Evolutionary conservation across 2,329 filamentous ascomycete genomes (phyloP).

Genomic region (Exophiala spinifera): DNA sequence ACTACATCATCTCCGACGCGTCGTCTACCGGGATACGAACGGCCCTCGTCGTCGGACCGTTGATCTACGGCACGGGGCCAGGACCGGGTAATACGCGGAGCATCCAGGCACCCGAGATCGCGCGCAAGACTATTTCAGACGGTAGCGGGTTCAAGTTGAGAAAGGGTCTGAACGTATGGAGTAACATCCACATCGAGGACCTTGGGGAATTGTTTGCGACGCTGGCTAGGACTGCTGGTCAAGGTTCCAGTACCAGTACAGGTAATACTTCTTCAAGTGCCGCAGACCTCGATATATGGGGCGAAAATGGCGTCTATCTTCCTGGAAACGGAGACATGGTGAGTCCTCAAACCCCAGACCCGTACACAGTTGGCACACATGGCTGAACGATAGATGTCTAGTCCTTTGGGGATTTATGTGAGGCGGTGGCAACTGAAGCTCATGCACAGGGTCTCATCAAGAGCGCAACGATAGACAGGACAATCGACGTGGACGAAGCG

Average conservation of each 20-base stretch:
- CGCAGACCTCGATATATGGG: conserved; percentile 33
- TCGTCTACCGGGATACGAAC: conserved; percentile 36
- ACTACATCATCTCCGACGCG: conserved; percentile 36
- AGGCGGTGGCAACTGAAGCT: neutral
- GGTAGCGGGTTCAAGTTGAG: conserved; percentile 47
- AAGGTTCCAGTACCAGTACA: conserved; percentile 18
- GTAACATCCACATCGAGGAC: conserved; percentile 51
- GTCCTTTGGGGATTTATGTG: neutral
- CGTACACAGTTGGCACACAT: too few relatives aligned
- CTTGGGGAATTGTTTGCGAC: conserved; percentile 44
- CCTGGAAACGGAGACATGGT: conserved; percentile 29
- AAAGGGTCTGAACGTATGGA: conserved; percentile 50
- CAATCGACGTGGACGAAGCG: neutral
- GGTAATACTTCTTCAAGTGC: too few relatives aligned
- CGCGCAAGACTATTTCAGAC: conserved; percentile 40
- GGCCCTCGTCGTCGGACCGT: conserved; percentile 49
- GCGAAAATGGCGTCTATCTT: conserved; percentile 39
- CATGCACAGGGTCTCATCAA: neutral
- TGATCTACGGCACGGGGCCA: conserved; percentile 52
- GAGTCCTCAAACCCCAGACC: conserved; percentile 6
- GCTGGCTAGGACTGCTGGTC: conserved; percentile 46
- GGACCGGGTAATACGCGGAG: conserved; percentile 51
- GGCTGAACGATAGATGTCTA: neutral
- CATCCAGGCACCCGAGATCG: conserved; percentile 50
- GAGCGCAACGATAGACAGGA: neutral